Base-by-base conservation (phyloP, 2,329 filamentous ascomycete species). In the Cercospora sp. region DNA sequence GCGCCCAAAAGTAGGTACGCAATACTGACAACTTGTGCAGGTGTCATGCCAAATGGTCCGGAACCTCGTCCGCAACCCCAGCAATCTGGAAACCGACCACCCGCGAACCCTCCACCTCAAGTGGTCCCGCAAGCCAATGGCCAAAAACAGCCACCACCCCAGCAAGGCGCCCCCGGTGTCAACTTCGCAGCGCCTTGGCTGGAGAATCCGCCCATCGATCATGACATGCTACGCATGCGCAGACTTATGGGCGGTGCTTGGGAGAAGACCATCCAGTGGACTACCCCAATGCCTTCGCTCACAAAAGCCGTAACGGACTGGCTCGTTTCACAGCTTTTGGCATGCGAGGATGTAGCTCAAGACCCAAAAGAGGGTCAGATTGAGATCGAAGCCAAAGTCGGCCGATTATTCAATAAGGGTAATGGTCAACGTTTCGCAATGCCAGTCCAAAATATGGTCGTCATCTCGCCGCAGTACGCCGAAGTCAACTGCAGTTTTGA, bases 361-460 rank as follows among this genome's bases (percentile, higher is more conserved):
- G 80, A 85, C 65, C 82, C 84, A 10, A 85, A 87, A 16, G 88
- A 88, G 6, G 90, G 93, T 13, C 87, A 92, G 68, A 89, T 97
- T 63, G 95, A 99, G 80, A 91, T 99, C 64, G 95, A 99, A 81
- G 95, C 93, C 9, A 98, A 98, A 79, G 84, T 98, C 59, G 95
- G 95, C 18, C 90, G 89, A 28, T 84, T 98, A 13, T 87, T 94
- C 66, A 89, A 92, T 78, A 89, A 88, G 76, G 87, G 90, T 69
- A 91, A 88, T 6, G 87, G 90, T 66, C 84, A 89, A 58, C 86
- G 92, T n/a, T 82, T 94, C 28, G 82, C 86, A 9, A 80, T 94
- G 9, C 87, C 88, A 5, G 84, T 95, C 4, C 79, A 85, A 23
- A 90, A 91, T 0, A 91, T 95, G 77, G 90, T 88, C 59, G 82